A percentile compares a stretch with the other conserved stretches of the same genome.
Evolutionary conservation across 1,284 basidiomycete genomes (phyloP).

Genomic region (Ceraceosorus guamensis): DNA sequence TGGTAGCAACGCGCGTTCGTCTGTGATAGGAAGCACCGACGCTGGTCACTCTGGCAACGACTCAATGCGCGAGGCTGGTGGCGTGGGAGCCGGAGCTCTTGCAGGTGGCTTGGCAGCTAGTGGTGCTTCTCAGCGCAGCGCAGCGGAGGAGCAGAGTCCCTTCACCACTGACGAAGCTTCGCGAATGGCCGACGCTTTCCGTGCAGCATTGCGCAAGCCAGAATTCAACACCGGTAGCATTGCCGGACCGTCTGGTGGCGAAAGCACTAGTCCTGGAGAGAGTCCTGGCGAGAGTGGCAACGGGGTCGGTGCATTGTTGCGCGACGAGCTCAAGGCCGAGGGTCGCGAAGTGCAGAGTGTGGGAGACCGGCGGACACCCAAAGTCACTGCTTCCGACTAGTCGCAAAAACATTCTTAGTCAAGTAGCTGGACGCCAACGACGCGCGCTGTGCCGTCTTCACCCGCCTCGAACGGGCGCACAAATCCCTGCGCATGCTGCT

Average conservation of each 20-base stretch:
- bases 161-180: slow-evolving; percentile 36
- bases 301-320: slow-evolving; percentile 10
- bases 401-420: background rate
- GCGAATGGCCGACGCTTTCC: slow-evolving; percentile 34
- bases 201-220: slow-evolving; percentile 28
- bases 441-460: too few relatives aligned
- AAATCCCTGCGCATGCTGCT: too few relatives aligned
- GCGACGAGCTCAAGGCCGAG: slow-evolving; percentile 29
- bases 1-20: background rate
- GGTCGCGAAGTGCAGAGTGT: slow-evolving; percentile 26
- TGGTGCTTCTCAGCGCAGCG: slow-evolving; percentile 13
- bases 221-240: slow-evolving; percentile 21
- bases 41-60: background rate
- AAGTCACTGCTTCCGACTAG: slow-evolving; percentile 1
- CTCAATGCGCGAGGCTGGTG: slow-evolving; percentile 2
- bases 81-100: background rate
- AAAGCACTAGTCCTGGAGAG: slow-evolving; percentile 5
- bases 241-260: background rate
- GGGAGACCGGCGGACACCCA: slow-evolving; percentile 28
- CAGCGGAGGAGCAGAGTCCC: slow-evolving; percentile 15
- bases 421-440: too few relatives aligned
- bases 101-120: slow-evolving; percentile 2
- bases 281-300: slow-evolving; percentile 13
- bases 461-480: too few relatives aligned
- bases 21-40: slow-evolving; percentile 21